These are phyloP conservation scores for Rhizopus delemar DNA, from an alignment of 371 early-diverging fungal species.

Conservation along the genomic window DNA sequence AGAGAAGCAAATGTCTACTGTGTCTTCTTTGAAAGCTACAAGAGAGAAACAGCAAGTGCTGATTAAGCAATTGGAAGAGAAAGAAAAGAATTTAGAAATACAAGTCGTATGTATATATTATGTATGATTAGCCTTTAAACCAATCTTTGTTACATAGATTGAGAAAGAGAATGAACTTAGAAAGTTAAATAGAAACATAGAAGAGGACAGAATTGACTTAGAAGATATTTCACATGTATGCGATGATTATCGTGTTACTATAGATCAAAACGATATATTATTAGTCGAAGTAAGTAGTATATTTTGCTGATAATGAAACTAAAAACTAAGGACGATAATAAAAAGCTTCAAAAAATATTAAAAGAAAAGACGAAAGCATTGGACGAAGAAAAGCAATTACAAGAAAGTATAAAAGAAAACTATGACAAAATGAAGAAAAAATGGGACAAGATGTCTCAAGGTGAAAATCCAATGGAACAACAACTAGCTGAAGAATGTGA, in stretches of 20 bases:
- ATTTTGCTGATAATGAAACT: conserved; percentile 15
- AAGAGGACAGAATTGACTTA: conserved; percentile 26
- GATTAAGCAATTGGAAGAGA: conserved; percentile 76
- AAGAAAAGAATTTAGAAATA: conserved; percentile 63
- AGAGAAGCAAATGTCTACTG: conserved; percentile 64
- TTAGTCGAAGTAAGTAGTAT: neutral
- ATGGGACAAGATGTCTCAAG: conserved; percentile 52
- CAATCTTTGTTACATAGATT: conserved; percentile 3
- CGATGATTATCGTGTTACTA: conserved; percentile 21
- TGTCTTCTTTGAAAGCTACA: conserved; percentile 70
- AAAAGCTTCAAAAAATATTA: conserved; percentile 49
- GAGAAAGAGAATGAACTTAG: conserved; percentile 24
- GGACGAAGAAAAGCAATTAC: conserved; percentile 60
- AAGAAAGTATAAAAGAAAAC: conserved; percentile 56
- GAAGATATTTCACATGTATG: conserved; percentile 27
- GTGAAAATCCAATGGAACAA: conserved; percentile 56
- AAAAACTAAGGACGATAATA: conserved; percentile 1
- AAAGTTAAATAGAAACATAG: conserved; percentile 17
- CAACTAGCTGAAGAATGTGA: conserved; percentile 51
- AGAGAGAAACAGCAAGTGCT: conserved; percentile 82
- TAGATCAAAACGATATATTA: conserved; percentile 21
- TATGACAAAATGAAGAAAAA: conserved; percentile 58
- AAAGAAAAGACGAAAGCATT: conserved; percentile 57
- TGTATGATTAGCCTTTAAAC: neutral
- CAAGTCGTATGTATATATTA: conserved; percentile 54